Evolutionary conservation across 495 filamentous ascomycete species (phyloP).

Genomic region (Neurospora sp.): DNA sequence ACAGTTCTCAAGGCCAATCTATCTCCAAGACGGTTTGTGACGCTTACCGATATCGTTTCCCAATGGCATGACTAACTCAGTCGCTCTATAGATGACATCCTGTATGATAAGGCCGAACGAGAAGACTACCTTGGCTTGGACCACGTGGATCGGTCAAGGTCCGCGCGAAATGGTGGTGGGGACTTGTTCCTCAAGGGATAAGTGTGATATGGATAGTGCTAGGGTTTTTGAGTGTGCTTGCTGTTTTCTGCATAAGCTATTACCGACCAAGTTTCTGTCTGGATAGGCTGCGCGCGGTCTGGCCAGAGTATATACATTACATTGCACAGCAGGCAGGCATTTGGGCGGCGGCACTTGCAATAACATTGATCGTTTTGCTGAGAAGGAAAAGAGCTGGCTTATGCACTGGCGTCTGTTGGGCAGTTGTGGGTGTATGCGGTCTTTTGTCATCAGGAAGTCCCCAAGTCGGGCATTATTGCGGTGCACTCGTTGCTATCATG

Average conservation of each 20-base stretch:
- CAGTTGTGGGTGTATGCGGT: background rate
- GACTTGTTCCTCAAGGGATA: constrained; percentile 47
- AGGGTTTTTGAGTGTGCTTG: background rate
- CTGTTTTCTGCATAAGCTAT: background rate
- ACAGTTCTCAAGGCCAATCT: constrained; percentile 61
- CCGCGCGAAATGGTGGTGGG: constrained; percentile 40
- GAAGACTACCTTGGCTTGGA: constrained; percentile 87
- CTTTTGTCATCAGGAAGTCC: background rate
- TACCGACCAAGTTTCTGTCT: background rate
- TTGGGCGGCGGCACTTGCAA: background rate
- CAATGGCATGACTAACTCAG: constrained; percentile 4
- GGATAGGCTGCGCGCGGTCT: background rate
- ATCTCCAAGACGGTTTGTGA: constrained; percentile 76
- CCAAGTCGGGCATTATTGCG: background rate
- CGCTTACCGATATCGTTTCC: background rate
- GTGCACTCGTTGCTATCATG: background rate
- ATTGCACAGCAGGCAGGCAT: background rate
- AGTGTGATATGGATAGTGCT: background rate
- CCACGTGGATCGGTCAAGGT: constrained; percentile 62
- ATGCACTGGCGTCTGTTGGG: background rate
- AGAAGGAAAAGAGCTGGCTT: background rate
- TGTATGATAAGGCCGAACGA: constrained; percentile 58
- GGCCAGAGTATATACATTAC: background rate
- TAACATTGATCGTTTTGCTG: background rate
- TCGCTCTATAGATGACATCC: constrained; percentile 58